phyloP scores from a whole-genome alignment of 1,284 basidiomycete genomes.

The Tetrapyrgos nigripes region DNA sequence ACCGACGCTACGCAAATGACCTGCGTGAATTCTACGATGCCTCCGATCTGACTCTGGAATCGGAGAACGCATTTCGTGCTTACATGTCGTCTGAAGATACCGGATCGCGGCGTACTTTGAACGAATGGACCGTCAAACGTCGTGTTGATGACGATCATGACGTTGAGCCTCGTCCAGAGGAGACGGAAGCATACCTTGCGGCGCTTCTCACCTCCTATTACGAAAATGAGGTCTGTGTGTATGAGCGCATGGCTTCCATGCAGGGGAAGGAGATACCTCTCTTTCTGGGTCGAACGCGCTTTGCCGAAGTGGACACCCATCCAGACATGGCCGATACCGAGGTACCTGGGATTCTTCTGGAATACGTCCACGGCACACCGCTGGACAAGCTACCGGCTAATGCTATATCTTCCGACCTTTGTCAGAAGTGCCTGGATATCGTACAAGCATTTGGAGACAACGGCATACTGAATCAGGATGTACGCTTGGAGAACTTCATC shows the following conservation, averaged over 20 bases:
- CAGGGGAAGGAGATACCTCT: background rate
- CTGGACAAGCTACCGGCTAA: background rate
- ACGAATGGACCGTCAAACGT: background rate
- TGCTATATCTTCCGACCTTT: background rate
- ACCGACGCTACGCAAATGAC: background rate
- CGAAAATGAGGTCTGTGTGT: background rate
- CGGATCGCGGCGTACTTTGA: background rate
- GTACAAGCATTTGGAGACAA: background rate
- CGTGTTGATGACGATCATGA: background rate
- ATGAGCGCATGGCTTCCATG: background rate
- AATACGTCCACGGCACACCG: background rate
- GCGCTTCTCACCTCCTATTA: background rate
- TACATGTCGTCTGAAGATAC: background rate
- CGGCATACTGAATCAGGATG: background rate
- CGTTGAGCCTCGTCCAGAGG: background rate
- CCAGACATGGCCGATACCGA: background rate
- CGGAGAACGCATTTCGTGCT: background rate
- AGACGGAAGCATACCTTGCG: background rate
- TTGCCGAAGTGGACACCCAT: background rate
- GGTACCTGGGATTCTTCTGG: background rate
- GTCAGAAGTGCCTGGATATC: background rate
- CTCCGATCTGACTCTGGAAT: background rate
- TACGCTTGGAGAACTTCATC: background rate
- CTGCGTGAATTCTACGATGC: background rate
- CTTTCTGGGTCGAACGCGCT: background rate